A percentile compares a stretch with the other conserved stretches of the same genome.
These are phyloP conservation scores for Kluyveromyces starmeri DNA, from an alignment of 805 yeast species.

Conservation along the genomic window DNA sequence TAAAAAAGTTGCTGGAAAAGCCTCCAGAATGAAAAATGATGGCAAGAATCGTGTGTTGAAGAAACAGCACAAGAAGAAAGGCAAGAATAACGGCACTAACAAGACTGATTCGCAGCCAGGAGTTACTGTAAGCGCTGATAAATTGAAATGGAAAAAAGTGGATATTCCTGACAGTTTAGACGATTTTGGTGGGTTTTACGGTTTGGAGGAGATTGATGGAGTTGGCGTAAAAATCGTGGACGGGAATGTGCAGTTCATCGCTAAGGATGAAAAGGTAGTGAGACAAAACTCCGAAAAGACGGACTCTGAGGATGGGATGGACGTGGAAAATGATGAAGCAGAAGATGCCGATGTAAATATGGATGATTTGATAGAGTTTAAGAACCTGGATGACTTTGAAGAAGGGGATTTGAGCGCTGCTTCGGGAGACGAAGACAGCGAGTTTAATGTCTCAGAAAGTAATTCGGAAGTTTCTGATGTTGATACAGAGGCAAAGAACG, in stretches of 20 bases:
- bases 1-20: too few relatives aligned
- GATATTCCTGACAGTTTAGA: conserved; percentile 75
- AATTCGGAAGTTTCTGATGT: conserved; percentile 17
- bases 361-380: conserved; percentile 22
- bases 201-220: conserved; percentile 89
- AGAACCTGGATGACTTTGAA: conserved; percentile 25
- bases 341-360: conserved; percentile 7
- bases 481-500: conserved; percentile 11
- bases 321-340: conserved; percentile 4
- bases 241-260: conserved; percentile 57
- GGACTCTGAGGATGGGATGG: conserved; percentile 11
- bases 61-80: conserved; percentile 2
- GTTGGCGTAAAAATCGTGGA: conserved; percentile 70
- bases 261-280: conserved; percentile 29
- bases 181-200: conserved; percentile 86
- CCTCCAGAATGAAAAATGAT: background rate
- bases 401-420: conserved; percentile 25
- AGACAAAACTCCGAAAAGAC: conserved; percentile 14
- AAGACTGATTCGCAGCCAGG: background rate
- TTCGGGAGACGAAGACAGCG: conserved; percentile 19
- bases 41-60: conserved; percentile 3
- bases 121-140: conserved; percentile 37
- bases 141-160: conserved; percentile 70
- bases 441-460: conserved; percentile 20
- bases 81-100: conserved; percentile 3